A percentile compares a stretch with the other conserved stretches of the same genome.
Evolutionary conservation across 2,329 filamentous ascomycete genomes (phyloP).

Genomic region (Thelonectria rubi): DNA sequence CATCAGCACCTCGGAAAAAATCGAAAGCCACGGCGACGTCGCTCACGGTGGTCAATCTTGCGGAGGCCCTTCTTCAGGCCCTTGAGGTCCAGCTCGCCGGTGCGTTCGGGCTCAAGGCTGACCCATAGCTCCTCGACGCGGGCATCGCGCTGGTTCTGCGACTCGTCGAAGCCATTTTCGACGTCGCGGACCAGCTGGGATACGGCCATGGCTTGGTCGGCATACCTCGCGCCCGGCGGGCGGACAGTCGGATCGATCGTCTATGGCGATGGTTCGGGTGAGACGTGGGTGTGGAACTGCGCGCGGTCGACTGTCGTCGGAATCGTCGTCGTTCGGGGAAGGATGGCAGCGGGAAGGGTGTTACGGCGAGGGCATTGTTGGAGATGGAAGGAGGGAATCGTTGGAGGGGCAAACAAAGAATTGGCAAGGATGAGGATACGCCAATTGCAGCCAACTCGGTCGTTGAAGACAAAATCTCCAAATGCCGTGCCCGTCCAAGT

Average conservation of each 20-base stretch:
- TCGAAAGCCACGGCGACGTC: constrained; percentile 18
- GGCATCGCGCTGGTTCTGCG: constrained; percentile 80
- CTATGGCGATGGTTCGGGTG: constrained; percentile 17
- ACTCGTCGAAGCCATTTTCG: constrained; percentile 76
- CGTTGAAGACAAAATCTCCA: constrained; percentile 32
- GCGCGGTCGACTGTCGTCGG: constrained; percentile 9
- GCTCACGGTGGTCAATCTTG: constrained; percentile 89
- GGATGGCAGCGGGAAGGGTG: constrained; percentile 5
- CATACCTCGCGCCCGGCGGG: constrained; percentile 46
- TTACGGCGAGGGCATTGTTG: constrained; percentile 39
- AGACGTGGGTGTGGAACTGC: not conserved
- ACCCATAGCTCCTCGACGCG: constrained; percentile 86
- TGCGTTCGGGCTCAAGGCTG: constrained; percentile 78
- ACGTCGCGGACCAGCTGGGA: constrained; percentile 61
- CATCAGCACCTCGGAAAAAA: constrained; percentile 35
- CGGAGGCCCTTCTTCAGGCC: constrained; percentile 85
- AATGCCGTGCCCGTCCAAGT: constrained; percentile 29
- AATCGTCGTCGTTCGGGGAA: not conserved
- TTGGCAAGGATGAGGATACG: constrained; percentile 19
- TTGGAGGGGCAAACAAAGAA: constrained; percentile 16
- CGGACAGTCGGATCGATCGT: constrained; percentile 28
- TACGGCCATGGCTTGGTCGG: constrained; percentile 47
- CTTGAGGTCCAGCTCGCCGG: constrained; percentile 84
- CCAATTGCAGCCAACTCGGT: constrained; percentile 18
- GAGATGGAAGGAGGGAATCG: not conserved